Percentiles rank a stretch among this genome's conserved stretches.
Evolutionary conservation across 768 basidiomycete genomes (phyloP).

Genomic region (Boletus rubropictus): DNA sequence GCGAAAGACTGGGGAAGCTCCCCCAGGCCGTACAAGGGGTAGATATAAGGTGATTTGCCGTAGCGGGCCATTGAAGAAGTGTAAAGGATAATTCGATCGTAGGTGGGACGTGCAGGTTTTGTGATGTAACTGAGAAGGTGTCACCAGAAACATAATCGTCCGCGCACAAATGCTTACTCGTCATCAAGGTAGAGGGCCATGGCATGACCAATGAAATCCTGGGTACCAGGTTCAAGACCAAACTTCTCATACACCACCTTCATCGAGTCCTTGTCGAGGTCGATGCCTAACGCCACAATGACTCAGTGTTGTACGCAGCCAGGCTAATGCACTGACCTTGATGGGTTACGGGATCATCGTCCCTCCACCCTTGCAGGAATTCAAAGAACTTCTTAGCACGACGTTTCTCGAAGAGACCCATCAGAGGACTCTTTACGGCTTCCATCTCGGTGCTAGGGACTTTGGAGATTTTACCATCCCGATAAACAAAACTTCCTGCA

Average conservation of each 20-base stretch:
- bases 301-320: not conserved
- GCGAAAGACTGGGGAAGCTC: slow-evolving; percentile 99
- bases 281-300: slow-evolving; percentile 49
- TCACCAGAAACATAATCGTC: slow-evolving; percentile 6
- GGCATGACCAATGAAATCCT: slow-evolving; percentile 98
- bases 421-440: slow-evolving; percentile 88
- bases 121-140: slow-evolving; percentile 69
- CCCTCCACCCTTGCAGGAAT: slow-evolving; percentile 93
- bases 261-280: slow-evolving; percentile 91
- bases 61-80: slow-evolving; percentile 98
- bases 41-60: slow-evolving; percentile 99
- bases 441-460: slow-evolving; percentile 98
- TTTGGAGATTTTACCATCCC: slow-evolving; percentile 94
- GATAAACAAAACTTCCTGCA: slow-evolving; percentile 95
- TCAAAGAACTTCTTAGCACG: slow-evolving; percentile 98
- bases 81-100: slow-evolving; percentile 94
- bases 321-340: slow-evolving; percentile 56
- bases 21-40: slow-evolving; percentile 96
- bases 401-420: slow-evolving; percentile 99
- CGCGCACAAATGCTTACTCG: slow-evolving; percentile 53
- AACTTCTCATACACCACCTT: slow-evolving; percentile 94
- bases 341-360: slow-evolving; percentile 92
- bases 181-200: slow-evolving; percentile 99
- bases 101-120: slow-evolving; percentile 83
- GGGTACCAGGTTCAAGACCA: slow-evolving; percentile 92